Base-by-base conservation (phyloP, 2,329 filamentous ascomycete species). In the Macrophomina pseudophaseolina region DNA sequence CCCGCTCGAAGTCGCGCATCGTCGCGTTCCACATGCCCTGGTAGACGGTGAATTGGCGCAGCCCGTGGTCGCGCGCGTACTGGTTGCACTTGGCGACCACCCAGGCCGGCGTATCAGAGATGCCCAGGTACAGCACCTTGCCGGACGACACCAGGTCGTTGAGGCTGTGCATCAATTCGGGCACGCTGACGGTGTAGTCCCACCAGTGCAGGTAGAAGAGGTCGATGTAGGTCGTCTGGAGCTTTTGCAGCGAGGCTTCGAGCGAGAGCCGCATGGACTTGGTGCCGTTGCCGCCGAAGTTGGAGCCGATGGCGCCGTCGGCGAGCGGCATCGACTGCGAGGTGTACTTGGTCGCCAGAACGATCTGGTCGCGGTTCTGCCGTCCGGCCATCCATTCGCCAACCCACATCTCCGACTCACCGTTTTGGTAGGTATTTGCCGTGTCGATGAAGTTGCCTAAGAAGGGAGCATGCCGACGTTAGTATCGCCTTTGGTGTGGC, bases 181-280 rank as follows among this genome's bases (percentile, higher is more conserved):
- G 77, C 33, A 83, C 75, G 3, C 75, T 76, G 14, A 78, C 79
- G 2, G 78, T 76, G 68, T 73, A 77, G 70, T 82, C 80, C 79
- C 79, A 82, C 69, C 79, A 74, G 68, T 82, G 80, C 8, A 76
- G 53, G 67, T 78, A 78, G 62, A 74, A 74, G 9, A 78, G 63
- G 72, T 93, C 90, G 66, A 92, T 87, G 73, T 91, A 93, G 64
- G 86, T 83, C 0, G 89, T 91, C 76, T 88, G 83, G 60, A 89
- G 82, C 78, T 87, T 90, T 64, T 73, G 77, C 28, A 82, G 68
- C 6, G 74, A 78, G 7, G 74, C 76, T 32, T 78, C 76, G 7
- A 82, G 67, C 30, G 76, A 78, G 49, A 79, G 60, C 12, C 73
- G 75, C 35, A 82, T 73, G 6, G 72, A 75, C 67, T 80, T 81